Evolutionary conservation across 75 land plant species (phyloP).

Genomic region (Selaginella moellendorffii): DNA sequence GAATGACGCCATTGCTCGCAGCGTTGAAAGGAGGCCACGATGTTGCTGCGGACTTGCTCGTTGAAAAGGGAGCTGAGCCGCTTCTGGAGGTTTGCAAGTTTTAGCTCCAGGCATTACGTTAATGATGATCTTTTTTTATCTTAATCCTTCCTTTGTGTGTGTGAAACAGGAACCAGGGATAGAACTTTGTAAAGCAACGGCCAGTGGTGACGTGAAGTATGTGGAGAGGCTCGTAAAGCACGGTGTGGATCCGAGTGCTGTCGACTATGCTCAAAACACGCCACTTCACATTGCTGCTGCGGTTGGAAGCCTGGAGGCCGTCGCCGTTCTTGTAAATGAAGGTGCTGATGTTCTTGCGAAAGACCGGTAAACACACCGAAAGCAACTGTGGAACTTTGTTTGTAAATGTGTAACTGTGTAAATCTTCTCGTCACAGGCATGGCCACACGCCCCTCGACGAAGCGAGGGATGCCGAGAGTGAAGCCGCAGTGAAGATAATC

Average conservation of each 20-base stretch:
- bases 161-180: conserved; percentile 38
- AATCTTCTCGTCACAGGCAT: too few relatives aligned
- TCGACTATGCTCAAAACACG: conserved; percentile 56
- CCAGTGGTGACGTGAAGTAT: conserved; percentile 43
- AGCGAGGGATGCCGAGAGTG: too few relatives aligned
- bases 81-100: background rate
- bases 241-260: conserved; percentile 53
- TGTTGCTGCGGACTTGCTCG: background rate
- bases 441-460: too few relatives aligned
- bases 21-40: background rate
- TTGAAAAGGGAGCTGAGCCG: background rate
- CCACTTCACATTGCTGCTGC: conserved; percentile 77
- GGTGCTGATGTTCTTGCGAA: conserved; percentile 63
- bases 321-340: conserved; percentile 39
- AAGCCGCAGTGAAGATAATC: too few relatives aligned
- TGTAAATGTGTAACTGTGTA: too few relatives aligned
- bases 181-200: conserved; percentile 49
- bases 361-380: conserved; percentile 71
- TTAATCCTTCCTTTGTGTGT: too few relatives aligned
- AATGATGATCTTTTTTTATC: too few relatives aligned
- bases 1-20: background rate
- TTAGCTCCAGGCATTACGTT: too few relatives aligned
- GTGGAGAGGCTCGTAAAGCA: conserved; percentile 39
- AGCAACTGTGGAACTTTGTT: too few relatives aligned
- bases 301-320: conserved; percentile 40